Base-by-base conservation (phyloP, 2,329 filamentous ascomycete genomes). In the Spiromastix sp. region DNA sequence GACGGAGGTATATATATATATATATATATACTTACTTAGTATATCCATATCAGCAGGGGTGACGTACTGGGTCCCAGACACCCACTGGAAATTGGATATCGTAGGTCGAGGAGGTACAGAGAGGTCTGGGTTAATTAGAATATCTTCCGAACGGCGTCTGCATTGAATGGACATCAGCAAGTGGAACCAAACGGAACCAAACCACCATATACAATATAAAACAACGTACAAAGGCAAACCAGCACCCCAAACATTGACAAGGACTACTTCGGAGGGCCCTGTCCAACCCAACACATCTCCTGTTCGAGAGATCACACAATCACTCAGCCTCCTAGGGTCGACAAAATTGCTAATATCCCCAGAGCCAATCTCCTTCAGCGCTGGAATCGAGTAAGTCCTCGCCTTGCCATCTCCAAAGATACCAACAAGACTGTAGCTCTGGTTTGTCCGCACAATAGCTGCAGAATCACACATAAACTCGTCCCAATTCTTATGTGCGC, bases 31-130 rank as follows among this genome's bases (percentile, higher is more conserved):
- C 61, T 47, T 56, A 68, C 67, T 91, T 2, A 98, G 67, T 2
- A 94, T 62, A 51, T 96, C 91, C 51, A 98, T 77, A 50, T 98
- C 91, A 2, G 79, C 70, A 0, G 85, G 81, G 2, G 85, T 85
- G 30, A 98, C 73, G 48, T 93, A 82, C 58, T 95, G 89, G 1
- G 89, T 96, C 3, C 91, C 91, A 0, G 86, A 82, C 34, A 98
- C 85, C 91, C 91, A 98, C 60, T 96, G 86, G 24, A 98, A 61
- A 50, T 93, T 94, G 13, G 84, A 93, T 41, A 98, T 98, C 0
- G 86, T 94, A 1, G 91, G 91, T 2, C 91, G 77, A 9, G 85
- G 71, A 2, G 87, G 89, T 15, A 82, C 71, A 11, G 72, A 54
- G 1, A 84, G 72, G 39, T 82, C 70, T 0, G 83, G 78, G 53